phyloP scores from a whole-genome alignment of 352 stramenopile genomes.

The Pythium myriotylum region DNA sequence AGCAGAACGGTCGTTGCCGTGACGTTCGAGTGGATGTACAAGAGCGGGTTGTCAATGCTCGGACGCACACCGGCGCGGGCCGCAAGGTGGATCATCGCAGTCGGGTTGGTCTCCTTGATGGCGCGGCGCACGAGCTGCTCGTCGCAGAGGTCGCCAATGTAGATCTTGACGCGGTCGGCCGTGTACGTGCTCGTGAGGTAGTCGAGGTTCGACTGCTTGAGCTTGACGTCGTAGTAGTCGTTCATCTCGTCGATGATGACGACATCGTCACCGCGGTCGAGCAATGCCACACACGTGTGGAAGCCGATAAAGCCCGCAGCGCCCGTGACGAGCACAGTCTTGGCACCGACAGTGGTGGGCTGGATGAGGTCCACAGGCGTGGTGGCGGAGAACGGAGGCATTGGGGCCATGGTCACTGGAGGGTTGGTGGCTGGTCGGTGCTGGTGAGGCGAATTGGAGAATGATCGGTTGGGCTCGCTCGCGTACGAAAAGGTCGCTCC shows the following conservation, averaged over 20 bases:
- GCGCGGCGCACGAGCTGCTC: slow-evolving; percentile 87
- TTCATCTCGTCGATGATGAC: slow-evolving; percentile 99
- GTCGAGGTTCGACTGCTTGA: slow-evolving; percentile 96
- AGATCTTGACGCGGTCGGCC: slow-evolving; percentile 66
- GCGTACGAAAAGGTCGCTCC: too few relatives aligned
- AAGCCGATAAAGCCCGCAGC: slow-evolving; percentile 97
- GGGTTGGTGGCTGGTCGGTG: neutral
- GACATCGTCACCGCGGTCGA: slow-evolving; percentile 90
- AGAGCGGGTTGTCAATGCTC: slow-evolving; percentile 96
- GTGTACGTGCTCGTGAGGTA: slow-evolving; percentile 66
- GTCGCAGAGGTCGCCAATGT: slow-evolving; percentile 95
- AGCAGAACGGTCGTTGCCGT: slow-evolving; percentile 93
- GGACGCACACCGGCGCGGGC: slow-evolving; percentile 95
- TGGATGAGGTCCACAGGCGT: slow-evolving; percentile 5
- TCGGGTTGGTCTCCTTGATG: slow-evolving; percentile 86
- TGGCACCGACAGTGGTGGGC: neutral
- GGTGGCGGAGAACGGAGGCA: slow-evolving; percentile 33
- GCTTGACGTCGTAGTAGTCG: slow-evolving; percentile 98
- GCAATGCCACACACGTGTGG: slow-evolving; percentile 91
- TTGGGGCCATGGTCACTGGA: slow-evolving; percentile 28
- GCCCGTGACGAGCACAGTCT: slow-evolving; percentile 87
- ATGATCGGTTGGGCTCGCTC: slow-evolving; percentile 1
- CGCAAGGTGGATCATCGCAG: slow-evolving; percentile 95
- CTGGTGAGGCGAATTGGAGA: slow-evolving; percentile 8
- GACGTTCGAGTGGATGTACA: slow-evolving; percentile 99